Conservation (phyloP, 805 yeast genomes). For the Starmerella bacillaris region DNA sequence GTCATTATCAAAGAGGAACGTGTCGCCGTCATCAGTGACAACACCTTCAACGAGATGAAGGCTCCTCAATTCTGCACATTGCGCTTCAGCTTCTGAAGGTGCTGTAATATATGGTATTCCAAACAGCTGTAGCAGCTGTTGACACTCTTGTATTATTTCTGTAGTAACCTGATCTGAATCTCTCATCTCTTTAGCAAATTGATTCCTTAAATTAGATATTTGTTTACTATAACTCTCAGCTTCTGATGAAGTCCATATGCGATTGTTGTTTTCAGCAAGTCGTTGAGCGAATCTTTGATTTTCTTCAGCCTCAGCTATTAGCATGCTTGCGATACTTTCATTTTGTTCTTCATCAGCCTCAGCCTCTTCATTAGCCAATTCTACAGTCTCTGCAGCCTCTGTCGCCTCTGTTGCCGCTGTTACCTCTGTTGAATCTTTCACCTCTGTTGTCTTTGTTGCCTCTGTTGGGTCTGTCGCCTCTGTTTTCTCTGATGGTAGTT, state of each 20-base stretch:
- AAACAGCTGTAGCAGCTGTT: constrained; percentile 66
- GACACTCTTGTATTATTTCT: constrained; percentile 76
- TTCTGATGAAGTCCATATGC: constrained; percentile 10
- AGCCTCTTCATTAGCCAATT: constrained; percentile 21
- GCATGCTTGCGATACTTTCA: constrained; percentile 39
- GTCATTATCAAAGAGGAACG: constrained; percentile 75
- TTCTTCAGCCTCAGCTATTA: constrained; percentile 54
- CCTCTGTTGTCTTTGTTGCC: no score
- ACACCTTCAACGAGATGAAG: constrained; percentile 78
- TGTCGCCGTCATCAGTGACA: constrained; percentile 93
- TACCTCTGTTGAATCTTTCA: no score
- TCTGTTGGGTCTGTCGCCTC: no score
- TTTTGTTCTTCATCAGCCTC: constrained; percentile 47
- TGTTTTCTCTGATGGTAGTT: no score
- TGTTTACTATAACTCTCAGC: constrained; percentile 17
- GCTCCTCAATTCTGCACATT: constrained; percentile 65
- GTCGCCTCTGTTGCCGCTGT: no score
- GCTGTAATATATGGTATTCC: constrained; percentile 93
- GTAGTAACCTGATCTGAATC: constrained; percentile 85
- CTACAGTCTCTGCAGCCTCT: no score
- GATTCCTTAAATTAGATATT: constrained; percentile 34
- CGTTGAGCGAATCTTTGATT: constrained; percentile 42
- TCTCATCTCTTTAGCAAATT: constrained; percentile 49
- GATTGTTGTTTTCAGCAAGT: constrained; percentile 19
- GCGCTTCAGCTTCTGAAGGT: constrained; percentile 99